Conservation (phyloP, 805 yeast species). For the Candida patagonica region DNA sequence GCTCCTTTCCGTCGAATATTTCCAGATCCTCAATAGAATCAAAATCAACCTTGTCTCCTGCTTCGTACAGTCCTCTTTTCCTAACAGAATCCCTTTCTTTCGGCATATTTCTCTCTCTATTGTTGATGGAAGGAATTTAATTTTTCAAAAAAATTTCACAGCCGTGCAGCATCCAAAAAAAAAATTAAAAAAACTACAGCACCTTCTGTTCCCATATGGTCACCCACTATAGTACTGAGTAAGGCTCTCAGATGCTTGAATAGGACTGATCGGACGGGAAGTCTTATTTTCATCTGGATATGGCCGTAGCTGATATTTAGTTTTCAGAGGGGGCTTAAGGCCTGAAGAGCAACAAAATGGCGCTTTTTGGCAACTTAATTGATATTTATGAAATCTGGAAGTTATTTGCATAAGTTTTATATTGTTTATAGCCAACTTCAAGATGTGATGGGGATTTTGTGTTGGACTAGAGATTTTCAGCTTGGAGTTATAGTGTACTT, state of each 20-base stretch:
- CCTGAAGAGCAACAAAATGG: no score
- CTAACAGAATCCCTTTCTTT: slow-evolving; percentile 4
- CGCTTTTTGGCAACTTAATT: no score
- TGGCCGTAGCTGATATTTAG: neutral
- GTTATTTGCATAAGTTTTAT: no score
- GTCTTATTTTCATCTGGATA: slow-evolving; percentile 3
- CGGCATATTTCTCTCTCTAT: slow-evolving; percentile 7
- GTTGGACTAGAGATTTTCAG: no score
- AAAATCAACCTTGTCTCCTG: slow-evolving; percentile 8
- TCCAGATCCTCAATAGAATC: slow-evolving; percentile 17
- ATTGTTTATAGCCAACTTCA: no score
- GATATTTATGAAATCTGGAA: no score
- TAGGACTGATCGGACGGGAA: slow-evolving; percentile 4
- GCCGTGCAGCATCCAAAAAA: neutral
- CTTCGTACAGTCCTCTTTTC: slow-evolving; percentile 4
- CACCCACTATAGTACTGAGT: slow-evolving; percentile 3
- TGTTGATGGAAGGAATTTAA: neutral
- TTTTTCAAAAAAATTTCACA: neutral
- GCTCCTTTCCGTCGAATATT: slow-evolving; percentile 4
- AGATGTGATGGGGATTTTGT: no score
- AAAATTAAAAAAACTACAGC: slow-evolving; percentile 1
- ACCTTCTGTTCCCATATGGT: slow-evolving; percentile 4
- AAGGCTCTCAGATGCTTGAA: slow-evolving; percentile 4
- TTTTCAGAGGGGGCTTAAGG: no score
- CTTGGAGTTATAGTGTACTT: no score